Conservation (phyloP, 768 basidiomycete genomes). For the Mycena sanguinolenta region DNA sequence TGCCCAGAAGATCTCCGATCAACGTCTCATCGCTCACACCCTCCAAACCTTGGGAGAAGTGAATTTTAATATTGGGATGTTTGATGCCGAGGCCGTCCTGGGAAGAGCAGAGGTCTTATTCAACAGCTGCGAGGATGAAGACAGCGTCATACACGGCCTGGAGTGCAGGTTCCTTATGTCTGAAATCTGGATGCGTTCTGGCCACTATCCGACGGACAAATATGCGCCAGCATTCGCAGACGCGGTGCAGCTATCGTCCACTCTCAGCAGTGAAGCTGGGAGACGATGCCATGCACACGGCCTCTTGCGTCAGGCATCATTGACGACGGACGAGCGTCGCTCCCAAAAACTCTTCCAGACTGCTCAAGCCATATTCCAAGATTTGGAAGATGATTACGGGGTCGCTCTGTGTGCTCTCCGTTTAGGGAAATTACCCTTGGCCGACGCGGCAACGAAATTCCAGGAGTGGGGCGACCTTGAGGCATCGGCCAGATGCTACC, state of each 20-base stretch:
- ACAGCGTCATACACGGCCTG: slow-evolving; percentile 15
- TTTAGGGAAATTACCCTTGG: neutral
- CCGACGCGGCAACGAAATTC: neutral
- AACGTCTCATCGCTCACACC: slow-evolving; percentile 1
- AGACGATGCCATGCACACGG: slow-evolving; percentile 18
- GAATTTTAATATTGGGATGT: slow-evolving; percentile 3
- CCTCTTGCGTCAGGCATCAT: slow-evolving; percentile 1
- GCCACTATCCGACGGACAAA: neutral
- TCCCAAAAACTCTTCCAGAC: neutral
- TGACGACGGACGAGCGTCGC: neutral
- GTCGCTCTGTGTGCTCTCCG: slow-evolving; percentile 1
- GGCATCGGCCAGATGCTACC: slow-evolving; percentile 1
- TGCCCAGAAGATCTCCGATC: slow-evolving; percentile 7
- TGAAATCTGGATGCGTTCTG: neutral
- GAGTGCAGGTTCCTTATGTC: slow-evolving; percentile 16
- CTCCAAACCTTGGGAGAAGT: slow-evolving; percentile 11
- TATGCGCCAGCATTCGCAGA: slow-evolving; percentile 14
- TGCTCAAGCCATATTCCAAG: neutral
- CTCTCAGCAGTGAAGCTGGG: slow-evolving; percentile 13
- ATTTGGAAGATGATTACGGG: slow-evolving; percentile 18
- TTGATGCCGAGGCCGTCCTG: neutral
- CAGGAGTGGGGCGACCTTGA: slow-evolving; percentile 15
- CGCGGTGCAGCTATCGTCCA: slow-evolving; percentile 6
- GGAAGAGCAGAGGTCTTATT: slow-evolving; percentile 17
- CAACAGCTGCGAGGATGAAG: neutral